Conservation (phyloP, 2,329 filamentous ascomycete species). For the Helminthosporium solani region DNA sequence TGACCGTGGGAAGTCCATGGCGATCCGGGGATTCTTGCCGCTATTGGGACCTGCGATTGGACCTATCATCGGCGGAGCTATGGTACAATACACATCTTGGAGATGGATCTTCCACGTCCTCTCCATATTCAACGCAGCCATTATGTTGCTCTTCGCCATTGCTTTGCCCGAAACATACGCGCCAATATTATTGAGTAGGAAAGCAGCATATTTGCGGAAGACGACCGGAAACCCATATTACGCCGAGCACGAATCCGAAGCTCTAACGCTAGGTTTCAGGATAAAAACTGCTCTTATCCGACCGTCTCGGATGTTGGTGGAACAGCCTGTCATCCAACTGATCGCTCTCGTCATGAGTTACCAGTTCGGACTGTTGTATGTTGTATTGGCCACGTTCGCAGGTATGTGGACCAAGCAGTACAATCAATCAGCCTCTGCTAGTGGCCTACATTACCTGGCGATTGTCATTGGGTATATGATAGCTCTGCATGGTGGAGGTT, state of each 20-base stretch:
- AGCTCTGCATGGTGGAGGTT: constrained; percentile 37
- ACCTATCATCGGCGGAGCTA: constrained; percentile 22
- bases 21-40: constrained; percentile 16
- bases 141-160: constrained; percentile 31
- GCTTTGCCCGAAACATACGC: constrained; percentile 49
- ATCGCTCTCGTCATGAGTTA: constrained; percentile 39
- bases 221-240: constrained; percentile 41
- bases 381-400: constrained; percentile 22
- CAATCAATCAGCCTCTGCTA: constrained; percentile 10
- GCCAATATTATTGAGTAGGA: constrained; percentile 45
- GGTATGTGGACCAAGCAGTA: constrained; percentile 22
- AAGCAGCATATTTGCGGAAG: constrained; percentile 44
- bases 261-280: constrained; percentile 4
- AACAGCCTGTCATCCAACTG: constrained; percentile 53
- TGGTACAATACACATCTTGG: constrained; percentile 19
- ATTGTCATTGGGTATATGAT: constrained; percentile 60
- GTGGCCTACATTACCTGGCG: constrained; percentile 45
- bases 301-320: constrained; percentile 55
- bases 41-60: constrained; percentile 23
- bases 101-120: constrained; percentile 23
- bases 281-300: constrained; percentile 43
- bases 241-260: constrained; percentile 6
- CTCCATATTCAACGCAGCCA: constrained; percentile 14
- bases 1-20: constrained; percentile 19
- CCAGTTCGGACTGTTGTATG: constrained; percentile 41